These are phyloP conservation scores for Emiliania huxleyi DNA, from an alignment of 78 protist genomes.

Conservation along the genomic window DNA sequence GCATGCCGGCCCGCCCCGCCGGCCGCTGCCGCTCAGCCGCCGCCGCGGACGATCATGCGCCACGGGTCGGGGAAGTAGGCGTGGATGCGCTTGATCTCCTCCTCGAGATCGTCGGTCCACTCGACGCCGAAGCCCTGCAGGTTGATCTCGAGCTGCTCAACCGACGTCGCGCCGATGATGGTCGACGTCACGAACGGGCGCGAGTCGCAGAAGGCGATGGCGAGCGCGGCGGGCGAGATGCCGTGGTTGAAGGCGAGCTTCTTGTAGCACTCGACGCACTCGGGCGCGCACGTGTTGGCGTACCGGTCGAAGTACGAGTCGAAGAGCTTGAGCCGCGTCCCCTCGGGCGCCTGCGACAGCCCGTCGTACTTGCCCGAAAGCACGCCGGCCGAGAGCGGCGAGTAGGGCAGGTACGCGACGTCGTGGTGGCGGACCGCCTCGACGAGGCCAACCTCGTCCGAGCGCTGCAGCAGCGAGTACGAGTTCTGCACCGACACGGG, in stretches of 20 bases:
- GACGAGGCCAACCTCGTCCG: slow-evolving; percentile 21
- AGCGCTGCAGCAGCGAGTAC: slow-evolving; percentile 34
- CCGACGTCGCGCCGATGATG: slow-evolving; percentile 53
- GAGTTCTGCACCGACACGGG: slow-evolving; percentile 41
- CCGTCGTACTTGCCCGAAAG: slow-evolving; percentile 16
- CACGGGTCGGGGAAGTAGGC: background rate
- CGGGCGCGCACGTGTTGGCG: background rate
- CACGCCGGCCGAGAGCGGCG: slow-evolving; percentile 30
- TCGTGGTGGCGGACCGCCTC: background rate
- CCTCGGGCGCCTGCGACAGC: background rate
- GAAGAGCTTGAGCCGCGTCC: background rate
- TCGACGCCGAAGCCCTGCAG: background rate
- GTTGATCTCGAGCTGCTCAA: slow-evolving; percentile 30
- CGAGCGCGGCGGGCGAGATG: slow-evolving; percentile 32
- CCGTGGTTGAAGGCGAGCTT: slow-evolving; percentile 22
- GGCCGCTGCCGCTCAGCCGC: too few species aligned
- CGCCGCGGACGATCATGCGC: background rate
- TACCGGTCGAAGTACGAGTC: background rate
- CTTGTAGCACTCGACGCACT: background rate
- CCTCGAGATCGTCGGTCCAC: background rate
- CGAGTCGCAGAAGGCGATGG: slow-evolving; percentile 32
- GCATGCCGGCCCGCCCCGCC: too few species aligned
- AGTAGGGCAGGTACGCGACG: slow-evolving; percentile 15
- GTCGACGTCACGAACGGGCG: slow-evolving; percentile 29
- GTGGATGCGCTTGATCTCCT: background rate